Evolutionary conservation across 2,329 filamentous ascomycete species (phyloP), one percentile per base, ranked within the genome.

Genomic region (Penicillium sp.): DNA sequence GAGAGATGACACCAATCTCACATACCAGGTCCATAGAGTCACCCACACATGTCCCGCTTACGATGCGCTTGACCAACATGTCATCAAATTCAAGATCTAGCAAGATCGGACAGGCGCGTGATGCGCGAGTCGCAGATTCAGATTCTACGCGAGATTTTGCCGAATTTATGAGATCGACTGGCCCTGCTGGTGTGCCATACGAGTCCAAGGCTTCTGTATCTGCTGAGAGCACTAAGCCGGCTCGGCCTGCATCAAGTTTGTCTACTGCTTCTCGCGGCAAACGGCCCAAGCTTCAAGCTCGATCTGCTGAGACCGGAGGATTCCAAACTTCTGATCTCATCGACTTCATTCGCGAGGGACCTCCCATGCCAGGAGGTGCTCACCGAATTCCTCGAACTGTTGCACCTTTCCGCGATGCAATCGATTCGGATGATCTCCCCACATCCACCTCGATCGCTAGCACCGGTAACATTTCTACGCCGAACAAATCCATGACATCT

Each of bases 281-380:
- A 43, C 61, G 59, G 53, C 77, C 76, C 43, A 84, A 83, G 55
- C 80, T 88, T 44, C 82, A 88, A 71, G 86, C 93, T 54, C 88
- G 91, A 45, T 86, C 91, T 57, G 84, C 90, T 35, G 79, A 81
- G 39, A 81, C 85, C 46, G 77, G 76, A 53, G 80, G 79, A 47
- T 84, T 84, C 47, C 86, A 87, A 60, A 95, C 87, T 53, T 89
- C 90, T 11, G 94, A 97, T 57, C 77, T 99, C 54, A 96, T 97
- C 61, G 92, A 97, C 69, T 97, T 99, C 71, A 95, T 99, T 61
- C 87, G 92, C 42, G 87, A 90, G 68, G 93, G 92, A 0, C 91
- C 91, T 3, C 87, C 89, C 0, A 81, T 77, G 57, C 70, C 76
- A 41, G 80, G 76, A 41, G 80, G 81, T 26, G 82, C 83, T 58